Conservation (phyloP, 345 rosid genomes). For the Angophora floribunda region DNA sequence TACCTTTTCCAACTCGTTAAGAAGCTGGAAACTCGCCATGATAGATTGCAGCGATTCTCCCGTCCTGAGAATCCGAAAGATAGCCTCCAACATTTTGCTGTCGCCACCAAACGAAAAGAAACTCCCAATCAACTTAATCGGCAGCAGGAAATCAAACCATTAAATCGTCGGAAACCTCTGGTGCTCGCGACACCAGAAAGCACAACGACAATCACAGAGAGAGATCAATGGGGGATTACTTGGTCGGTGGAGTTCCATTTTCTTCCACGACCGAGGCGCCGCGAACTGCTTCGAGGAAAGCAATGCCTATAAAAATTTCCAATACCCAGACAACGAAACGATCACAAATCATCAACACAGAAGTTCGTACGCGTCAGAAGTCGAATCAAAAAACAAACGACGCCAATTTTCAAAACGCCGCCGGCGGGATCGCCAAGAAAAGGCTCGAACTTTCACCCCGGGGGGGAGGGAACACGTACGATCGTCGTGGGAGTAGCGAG, state of each 20-base stretch:
- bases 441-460: neutral
- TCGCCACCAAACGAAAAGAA: neutral
- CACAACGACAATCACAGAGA: neutral
- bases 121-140: neutral
- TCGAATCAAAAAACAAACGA: neutral
- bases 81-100: conserved; percentile 72
- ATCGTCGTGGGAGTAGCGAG: conserved; percentile 57
- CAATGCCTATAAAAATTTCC: conserved; percentile 30
- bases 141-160: neutral
- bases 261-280: conserved; percentile 38
- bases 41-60: conserved; percentile 61
- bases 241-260: conserved; percentile 46
- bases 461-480: conserved; percentile 6
- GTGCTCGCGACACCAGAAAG: neutral
- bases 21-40: conserved; percentile 62
- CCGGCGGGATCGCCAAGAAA: neutral
- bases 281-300: conserved; percentile 77
- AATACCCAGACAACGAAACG: neutral
- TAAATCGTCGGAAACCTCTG: neutral
- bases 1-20: conserved; percentile 59
- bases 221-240: conserved; percentile 11
- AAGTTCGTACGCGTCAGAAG: neutral
- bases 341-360: neutral
- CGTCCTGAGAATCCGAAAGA: conserved; percentile 49
- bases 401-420: neutral